A percentile compares a stretch with the other conserved stretches of the same genome.
Evolutionary conservation across 106 monocot genomes (phyloP).

Genomic region (Triglochin maritima): DNA sequence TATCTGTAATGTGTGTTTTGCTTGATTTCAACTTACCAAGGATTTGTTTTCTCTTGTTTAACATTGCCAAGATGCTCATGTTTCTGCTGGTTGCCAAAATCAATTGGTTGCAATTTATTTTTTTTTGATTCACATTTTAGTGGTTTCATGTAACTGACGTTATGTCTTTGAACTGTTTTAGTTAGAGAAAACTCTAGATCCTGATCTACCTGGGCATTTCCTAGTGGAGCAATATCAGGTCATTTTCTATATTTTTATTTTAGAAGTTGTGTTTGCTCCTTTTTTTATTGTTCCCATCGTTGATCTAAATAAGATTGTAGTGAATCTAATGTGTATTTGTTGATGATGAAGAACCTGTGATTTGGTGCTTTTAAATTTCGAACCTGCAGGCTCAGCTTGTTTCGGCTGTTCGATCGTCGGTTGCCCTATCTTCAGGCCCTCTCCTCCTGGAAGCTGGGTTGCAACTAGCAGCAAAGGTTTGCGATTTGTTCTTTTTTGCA

Average conservation of each 20-base stretch:
- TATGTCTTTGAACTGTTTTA: conserved; percentile 16
- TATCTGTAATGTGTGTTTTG: too few relatives aligned
- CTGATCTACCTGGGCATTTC: conserved; percentile 86
- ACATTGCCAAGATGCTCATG: too few relatives aligned
- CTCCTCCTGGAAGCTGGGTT: conserved; percentile 91
- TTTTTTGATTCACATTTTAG: too few relatives aligned
- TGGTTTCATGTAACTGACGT: not conserved
- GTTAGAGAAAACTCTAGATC: conserved; percentile 76
- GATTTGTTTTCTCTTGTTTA: too few relatives aligned
- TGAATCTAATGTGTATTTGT: not conserved
- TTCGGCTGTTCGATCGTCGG: conserved; percentile 83
- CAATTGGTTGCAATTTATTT: too few relatives aligned
- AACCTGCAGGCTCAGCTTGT: conserved; percentile 80
- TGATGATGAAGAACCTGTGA: too few relatives aligned
- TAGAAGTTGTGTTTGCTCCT: not conserved
- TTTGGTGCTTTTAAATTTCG: too few relatives aligned
- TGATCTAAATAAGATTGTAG: not conserved
- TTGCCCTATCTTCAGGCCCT: conserved; percentile 69
- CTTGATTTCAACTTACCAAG: too few relatives aligned
- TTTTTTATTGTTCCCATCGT: not conserved
- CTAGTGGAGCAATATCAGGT: conserved; percentile 97
- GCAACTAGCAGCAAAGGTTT: conserved; percentile 78
- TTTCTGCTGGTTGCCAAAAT: too few relatives aligned
- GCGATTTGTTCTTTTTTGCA: conserved; percentile 1
- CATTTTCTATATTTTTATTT: conserved; percentile 1